A percentile compares a stretch with the other conserved stretches of the same genome.
Conservation (phyloP, 208 protist species). For the Vickermania spadyakhi region DNA sequence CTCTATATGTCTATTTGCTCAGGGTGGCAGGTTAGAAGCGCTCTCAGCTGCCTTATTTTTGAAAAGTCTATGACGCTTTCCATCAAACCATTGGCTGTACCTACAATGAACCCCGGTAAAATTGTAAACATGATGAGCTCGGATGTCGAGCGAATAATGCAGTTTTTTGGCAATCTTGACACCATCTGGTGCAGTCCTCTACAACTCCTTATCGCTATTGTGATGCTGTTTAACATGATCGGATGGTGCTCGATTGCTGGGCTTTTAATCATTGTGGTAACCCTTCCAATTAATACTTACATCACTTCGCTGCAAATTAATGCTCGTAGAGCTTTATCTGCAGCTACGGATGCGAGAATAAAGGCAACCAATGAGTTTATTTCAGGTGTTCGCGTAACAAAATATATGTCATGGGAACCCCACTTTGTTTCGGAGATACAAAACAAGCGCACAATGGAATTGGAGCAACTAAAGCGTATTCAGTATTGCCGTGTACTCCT, state of each 20-base stretch:
- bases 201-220: conserved; percentile 45
- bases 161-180: conserved; percentile 47
- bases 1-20: not conserved
- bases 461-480: conserved; percentile 23
- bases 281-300: conserved; percentile 57
- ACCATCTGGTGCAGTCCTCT: conserved; percentile 39
- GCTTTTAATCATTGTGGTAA: conserved; percentile 48
- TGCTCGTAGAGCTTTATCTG: conserved; percentile 16
- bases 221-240: conserved; percentile 37
- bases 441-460: conserved; percentile 26
- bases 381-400: conserved; percentile 85
- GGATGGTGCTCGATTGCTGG: conserved; percentile 67
- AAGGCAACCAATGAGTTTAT: conserved; percentile 91
- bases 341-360: conserved; percentile 73
- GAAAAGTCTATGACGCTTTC: conserved; percentile 63
- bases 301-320: conserved; percentile 19
- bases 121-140: conserved; percentile 83
- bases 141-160: conserved; percentile 42
- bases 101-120: conserved; percentile 66
- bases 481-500: conserved; percentile 23
- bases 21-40: conserved; percentile 7
- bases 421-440: conserved; percentile 36
- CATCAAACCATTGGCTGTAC: conserved; percentile 20
- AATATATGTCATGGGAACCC: conserved; percentile 91
- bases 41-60: conserved; percentile 56